These are phyloP conservation scores for Pythium myriotylum DNA, from an alignment of 352 stramenopile genomes.

Conservation along the genomic window DNA sequence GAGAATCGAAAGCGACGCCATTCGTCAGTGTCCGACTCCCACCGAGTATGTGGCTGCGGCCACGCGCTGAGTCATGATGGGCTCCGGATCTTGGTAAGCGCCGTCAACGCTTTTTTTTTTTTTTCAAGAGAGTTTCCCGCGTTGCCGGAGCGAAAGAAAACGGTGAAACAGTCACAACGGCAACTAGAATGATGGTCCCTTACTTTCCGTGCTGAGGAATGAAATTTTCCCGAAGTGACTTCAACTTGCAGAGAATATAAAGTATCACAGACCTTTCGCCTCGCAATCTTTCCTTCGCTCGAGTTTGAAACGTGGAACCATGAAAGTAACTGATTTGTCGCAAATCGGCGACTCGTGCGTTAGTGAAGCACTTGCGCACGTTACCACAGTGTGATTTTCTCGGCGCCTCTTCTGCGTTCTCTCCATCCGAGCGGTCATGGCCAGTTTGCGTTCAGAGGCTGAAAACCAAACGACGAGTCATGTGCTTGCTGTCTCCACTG, in stretches of 20 bases:
- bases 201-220: too few species aligned
- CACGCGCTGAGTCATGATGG: background rate
- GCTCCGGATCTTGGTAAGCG: slow-evolving; percentile 21
- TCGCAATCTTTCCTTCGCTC: too few species aligned
- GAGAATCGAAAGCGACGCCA: background rate
- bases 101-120: slow-evolving; percentile 14
- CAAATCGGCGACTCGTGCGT: too few species aligned
- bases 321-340: too few species aligned
- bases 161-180: slow-evolving; percentile 15
- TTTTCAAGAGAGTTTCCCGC: background rate
- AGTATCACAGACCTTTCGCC: slow-evolving; percentile 1
- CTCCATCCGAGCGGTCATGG: background rate
- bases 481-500: too few species aligned
- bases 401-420: too few species aligned
- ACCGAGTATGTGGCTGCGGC: slow-evolving; percentile 7
- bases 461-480: too few species aligned
- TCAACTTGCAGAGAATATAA: slow-evolving; percentile 26
- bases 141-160: slow-evolving; percentile 2
- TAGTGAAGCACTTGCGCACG: too few species aligned
- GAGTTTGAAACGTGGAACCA: too few species aligned
- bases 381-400: too few species aligned
- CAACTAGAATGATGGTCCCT: slow-evolving; percentile 24
- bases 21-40: slow-evolving; percentile 13
- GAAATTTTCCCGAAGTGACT: slow-evolving; percentile 21
- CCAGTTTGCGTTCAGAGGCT: background rate